phyloP scores from a whole-genome alignment of 768 basidiomycete species.

The Dacryopinax spathularia region DNA sequence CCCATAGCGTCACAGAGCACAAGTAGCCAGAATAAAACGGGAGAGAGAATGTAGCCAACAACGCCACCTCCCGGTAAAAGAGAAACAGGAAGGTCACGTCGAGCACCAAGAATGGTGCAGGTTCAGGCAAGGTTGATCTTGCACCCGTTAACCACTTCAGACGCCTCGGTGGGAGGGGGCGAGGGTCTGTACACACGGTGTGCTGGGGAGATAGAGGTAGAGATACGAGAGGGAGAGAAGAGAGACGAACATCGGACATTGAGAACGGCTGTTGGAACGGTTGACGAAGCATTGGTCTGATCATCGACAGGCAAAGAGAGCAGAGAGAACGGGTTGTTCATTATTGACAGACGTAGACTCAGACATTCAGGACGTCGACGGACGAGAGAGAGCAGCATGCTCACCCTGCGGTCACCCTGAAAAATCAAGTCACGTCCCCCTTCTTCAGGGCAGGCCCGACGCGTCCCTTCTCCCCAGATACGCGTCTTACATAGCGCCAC shows the following conservation, averaged over 20 bases:
- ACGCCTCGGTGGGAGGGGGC: background rate
- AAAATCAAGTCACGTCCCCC: background rate
- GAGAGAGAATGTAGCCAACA: background rate
- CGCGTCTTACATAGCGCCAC: too few relatives aligned
- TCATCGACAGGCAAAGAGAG: too few relatives aligned
- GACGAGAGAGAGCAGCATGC: too few relatives aligned
- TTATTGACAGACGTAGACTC: too few relatives aligned
- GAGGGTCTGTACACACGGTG: constrained; percentile 4
- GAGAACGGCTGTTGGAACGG: too few relatives aligned
- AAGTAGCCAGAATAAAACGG: too few relatives aligned
- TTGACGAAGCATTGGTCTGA: too few relatives aligned
- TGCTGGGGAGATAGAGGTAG: background rate
- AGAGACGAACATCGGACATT: too few relatives aligned
- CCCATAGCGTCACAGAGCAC: too few relatives aligned
- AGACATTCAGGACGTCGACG: too few relatives aligned
- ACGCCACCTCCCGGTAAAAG: background rate
- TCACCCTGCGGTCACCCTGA: background rate
- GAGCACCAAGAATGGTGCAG: background rate
- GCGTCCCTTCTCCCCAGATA: background rate
- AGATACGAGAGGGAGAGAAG: background rate
- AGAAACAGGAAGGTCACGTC: background rate
- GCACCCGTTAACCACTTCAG: background rate
- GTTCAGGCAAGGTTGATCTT: background rate
- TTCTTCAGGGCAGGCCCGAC: background rate
- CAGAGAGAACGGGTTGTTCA: too few relatives aligned